Conservation (phyloP, 2,329 filamentous ascomycete genomes). For the Alternaria viburni region DNA sequence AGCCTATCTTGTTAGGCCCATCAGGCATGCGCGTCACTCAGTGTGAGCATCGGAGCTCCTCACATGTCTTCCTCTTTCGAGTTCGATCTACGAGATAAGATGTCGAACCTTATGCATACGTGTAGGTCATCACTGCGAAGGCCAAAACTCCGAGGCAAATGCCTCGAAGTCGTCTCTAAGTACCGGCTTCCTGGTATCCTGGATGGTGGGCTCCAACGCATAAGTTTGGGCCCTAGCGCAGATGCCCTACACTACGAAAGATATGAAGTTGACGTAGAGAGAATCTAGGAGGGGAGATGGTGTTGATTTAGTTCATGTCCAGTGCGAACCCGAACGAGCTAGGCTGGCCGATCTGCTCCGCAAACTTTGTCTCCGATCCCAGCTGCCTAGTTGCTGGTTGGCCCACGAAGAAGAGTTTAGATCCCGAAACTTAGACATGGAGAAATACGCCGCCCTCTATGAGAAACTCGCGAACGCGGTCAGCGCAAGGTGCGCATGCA, state of each 20-base stretch:
- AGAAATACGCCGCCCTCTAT: background rate
- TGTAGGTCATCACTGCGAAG: background rate
- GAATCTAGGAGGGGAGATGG: background rate
- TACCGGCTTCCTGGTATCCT: background rate
- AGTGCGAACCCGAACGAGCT: background rate
- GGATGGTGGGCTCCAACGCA: background rate
- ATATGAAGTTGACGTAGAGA: background rate
- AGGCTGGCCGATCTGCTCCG: background rate
- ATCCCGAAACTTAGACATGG: background rate
- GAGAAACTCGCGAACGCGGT: background rate
- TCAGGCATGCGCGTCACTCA: background rate
- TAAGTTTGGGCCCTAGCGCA: background rate
- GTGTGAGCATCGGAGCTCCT: background rate
- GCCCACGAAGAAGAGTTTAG: background rate
- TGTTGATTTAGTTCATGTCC: background rate
- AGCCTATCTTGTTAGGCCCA: background rate
- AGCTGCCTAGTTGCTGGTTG: background rate
- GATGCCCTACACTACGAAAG: background rate
- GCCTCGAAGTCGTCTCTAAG: background rate
- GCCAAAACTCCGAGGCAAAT: background rate
- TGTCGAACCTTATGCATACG: background rate
- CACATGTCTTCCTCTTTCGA: background rate
- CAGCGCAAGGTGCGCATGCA: background rate
- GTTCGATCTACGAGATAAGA: background rate
- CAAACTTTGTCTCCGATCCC: background rate